Base-by-base conservation (phyloP, 768 basidiomycete genomes). In the Dioszegia crocea region DNA sequence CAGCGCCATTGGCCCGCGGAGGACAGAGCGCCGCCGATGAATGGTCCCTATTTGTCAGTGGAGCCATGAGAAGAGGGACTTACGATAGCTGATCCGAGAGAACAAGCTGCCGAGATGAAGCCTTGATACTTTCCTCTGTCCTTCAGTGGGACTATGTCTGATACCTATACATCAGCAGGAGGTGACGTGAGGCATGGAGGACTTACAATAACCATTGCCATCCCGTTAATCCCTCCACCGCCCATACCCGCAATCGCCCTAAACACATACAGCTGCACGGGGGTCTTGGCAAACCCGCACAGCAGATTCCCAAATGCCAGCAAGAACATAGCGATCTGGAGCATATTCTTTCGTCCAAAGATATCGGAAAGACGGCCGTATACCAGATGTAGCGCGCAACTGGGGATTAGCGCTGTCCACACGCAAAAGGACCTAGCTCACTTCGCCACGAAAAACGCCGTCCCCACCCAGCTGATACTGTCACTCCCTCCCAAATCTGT, bases 191-290 rank as follows among this genome's bases (percentile, higher is more conserved):
- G 44, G 4, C 2, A 21, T 2, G 16, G n/a, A n/a, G n/a, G 23
- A 24, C 68, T 64, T 49, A 75, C 67, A 40, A 76, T 68, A 46
- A 68, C 65, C 71, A 75, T 75, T 14, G 62, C 60, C 29, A 76
- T 68, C 23, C 61, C 61, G 59, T 72, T 76, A 54, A 76, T 63
- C 0, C 75, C 75, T n/a, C 75, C 75, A 33, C 75, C 75, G 2
- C 75, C 75, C 17, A 72, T 60, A 33, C 75, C 75, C 6, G 65
- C 61, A 14, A 76, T 69, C 1, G 70, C 71, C 4, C 75, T 64
- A 23, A 65, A 70, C 30, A 61, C 55, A 41, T 76, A 76, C 19
- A 76, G 63, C 64, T 70, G 67, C 1, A 73, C 51, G 21, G 67
- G 69, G 5, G 61, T 72, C 39, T 74, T 59, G 4, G 71, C 71